Percentiles rank a stretch among this genome's conserved stretches.
Evolutionary conservation across 2,329 filamentous ascomycete species (phyloP).

Genomic region (Biscogniauxia mediterranea): DNA sequence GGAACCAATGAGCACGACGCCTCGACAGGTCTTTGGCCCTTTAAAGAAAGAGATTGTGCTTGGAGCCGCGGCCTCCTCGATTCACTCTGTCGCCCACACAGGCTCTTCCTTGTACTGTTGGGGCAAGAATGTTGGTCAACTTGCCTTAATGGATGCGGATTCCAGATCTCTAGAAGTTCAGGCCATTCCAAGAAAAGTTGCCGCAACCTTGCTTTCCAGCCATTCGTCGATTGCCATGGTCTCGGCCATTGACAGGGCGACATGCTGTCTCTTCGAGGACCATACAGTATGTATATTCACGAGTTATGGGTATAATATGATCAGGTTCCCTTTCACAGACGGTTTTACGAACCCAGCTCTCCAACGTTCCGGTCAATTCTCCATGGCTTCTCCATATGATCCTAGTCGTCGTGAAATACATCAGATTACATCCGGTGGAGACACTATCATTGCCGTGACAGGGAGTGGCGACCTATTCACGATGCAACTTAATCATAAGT

Average conservation of each 20-base stretch:
- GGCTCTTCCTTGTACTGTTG: constrained; percentile 82
- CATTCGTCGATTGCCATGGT: constrained; percentile 70
- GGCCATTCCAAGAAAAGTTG: constrained; percentile 77
- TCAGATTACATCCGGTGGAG: constrained; percentile 79
- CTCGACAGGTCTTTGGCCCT: constrained; percentile 86
- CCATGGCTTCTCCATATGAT: constrained; percentile 65
- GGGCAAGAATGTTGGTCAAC: constrained; percentile 91
- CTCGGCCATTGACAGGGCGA: constrained; percentile 87
- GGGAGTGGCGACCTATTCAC: constrained; percentile 85
- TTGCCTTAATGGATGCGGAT: constrained; percentile 92
- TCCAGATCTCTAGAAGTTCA: constrained; percentile 88
- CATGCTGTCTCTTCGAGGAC: constrained; percentile 79
- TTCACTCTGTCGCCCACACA: constrained; percentile 90
- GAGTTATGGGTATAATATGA: constrained; percentile 91
- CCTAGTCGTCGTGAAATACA: constrained; percentile 65
- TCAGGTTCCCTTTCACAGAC: constrained; percentile 75
- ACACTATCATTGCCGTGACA: constrained; percentile 87
- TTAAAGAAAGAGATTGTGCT: constrained; percentile 81
- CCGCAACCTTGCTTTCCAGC: constrained; percentile 73
- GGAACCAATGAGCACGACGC: constrained; percentile 76
- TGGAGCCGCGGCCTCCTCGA: constrained; percentile 82
- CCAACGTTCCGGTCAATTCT: constrained; percentile 50
- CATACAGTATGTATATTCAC: constrained; percentile 92
- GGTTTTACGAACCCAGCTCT: constrained; percentile 69
- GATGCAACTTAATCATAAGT: constrained; percentile 68